Percentiles rank a stretch among this genome's conserved stretches.
Conservation (phyloP, 495 filamentous ascomycete genomes). For the Annulohypoxylon moriforme region DNA sequence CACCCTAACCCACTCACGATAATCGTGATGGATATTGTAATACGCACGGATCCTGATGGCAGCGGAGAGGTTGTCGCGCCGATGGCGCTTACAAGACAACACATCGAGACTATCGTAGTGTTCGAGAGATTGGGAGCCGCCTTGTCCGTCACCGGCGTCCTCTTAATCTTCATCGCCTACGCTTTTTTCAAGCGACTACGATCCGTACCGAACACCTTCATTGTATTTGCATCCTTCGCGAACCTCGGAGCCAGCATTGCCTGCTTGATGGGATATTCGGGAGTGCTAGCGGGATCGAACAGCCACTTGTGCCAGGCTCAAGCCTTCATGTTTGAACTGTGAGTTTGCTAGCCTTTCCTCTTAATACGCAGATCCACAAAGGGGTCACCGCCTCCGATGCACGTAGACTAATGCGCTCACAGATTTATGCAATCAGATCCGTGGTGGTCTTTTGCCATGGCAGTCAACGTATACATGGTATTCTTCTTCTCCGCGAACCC, state of each 20-base stretch:
- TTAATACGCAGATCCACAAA: background rate
- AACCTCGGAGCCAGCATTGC: constrained; percentile 83
- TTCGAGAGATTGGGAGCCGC: constrained; percentile 62
- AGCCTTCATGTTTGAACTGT: constrained; percentile 75
- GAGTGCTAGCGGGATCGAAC: constrained; percentile 61
- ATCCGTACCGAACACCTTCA: constrained; percentile 83
- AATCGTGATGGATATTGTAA: constrained; percentile 21
- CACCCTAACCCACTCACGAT: background rate
- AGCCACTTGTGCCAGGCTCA: constrained; percentile 77
- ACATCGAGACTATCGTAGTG: constrained; percentile 51
- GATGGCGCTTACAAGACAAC: constrained; percentile 27
- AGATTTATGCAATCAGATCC: constrained; percentile 71
- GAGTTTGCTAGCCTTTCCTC: constrained; percentile 46
- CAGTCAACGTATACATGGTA: constrained; percentile 84
- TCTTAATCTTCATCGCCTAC: constrained; percentile 79
- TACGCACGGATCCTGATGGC: constrained; percentile 23
- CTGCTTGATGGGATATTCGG: constrained; percentile 72
- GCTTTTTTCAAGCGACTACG: constrained; percentile 67
- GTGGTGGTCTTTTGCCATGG: constrained; percentile 79
- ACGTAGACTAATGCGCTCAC: constrained; percentile 17
- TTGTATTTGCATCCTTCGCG: constrained; percentile 85
- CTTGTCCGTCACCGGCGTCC: constrained; percentile 74
- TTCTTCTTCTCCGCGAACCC: constrained; percentile 80
- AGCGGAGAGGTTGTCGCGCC: constrained; percentile 5
- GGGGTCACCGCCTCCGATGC: background rate